phyloP scores from a whole-genome alignment of 805 yeast genomes.

The Torulaspora franciscae region DNA sequence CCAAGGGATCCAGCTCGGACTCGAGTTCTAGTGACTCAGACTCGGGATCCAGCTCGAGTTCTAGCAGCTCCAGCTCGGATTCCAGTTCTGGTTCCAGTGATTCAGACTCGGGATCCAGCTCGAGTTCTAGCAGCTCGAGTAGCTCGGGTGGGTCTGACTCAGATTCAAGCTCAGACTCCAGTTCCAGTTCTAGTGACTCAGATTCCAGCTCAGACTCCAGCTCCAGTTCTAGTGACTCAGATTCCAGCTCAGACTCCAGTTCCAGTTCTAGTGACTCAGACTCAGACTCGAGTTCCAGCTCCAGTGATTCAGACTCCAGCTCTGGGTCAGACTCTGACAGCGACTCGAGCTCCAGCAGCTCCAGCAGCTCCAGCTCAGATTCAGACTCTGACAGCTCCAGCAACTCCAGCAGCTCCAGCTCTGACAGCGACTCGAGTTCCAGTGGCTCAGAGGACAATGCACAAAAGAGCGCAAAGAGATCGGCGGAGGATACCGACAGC shows the following conservation, averaged over 20 bases:
- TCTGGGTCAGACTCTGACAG: constrained; percentile 12
- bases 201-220: constrained; percentile 6
- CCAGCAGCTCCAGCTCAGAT: neutral
- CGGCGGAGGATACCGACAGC: constrained; percentile 16
- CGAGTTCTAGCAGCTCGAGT: constrained; percentile 14
- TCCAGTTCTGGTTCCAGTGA: constrained; percentile 15
- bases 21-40: constrained; percentile 11
- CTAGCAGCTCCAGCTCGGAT: constrained; percentile 7
- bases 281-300: constrained; percentile 17
- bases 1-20: constrained; percentile 12
- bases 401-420: constrained; percentile 4
- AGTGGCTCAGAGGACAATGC: neutral
- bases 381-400: neutral
- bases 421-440: constrained; percentile 8
- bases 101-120: constrained; percentile 15
- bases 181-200: too few relatives aligned
- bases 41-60: constrained; percentile 16
- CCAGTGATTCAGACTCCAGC: constrained; percentile 10
- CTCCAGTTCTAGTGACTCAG: constrained; percentile 13
- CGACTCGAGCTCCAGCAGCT: constrained; percentile 9
- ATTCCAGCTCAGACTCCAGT: constrained; percentile 20
- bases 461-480: constrained; percentile 18
- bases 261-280: constrained; percentile 1
- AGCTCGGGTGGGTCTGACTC: too few relatives aligned
- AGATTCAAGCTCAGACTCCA: constrained; percentile 14